Base-by-base conservation (phyloP, 371 early-diverging fungal genomes). In the Mucor racemosus region DNA sequence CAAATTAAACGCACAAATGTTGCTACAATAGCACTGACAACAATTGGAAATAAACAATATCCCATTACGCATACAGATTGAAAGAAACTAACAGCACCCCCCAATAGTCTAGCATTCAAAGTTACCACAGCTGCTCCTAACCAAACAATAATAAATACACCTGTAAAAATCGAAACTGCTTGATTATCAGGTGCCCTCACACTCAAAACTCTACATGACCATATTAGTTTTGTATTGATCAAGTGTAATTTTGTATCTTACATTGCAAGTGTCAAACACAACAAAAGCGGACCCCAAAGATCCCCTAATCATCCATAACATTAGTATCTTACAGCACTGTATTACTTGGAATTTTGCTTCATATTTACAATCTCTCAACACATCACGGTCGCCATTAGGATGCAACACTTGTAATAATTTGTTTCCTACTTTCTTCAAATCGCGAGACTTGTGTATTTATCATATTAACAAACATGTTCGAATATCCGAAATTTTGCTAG, bases 11-110 rank as follows among this genome's bases (percentile, higher is more conserved):
- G 73, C 1, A 91, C 78, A 72, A 94, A 84, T 8, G 89, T 77
- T 5, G 89, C 76, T 1, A 94, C 71, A 33, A 95, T 72, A 9
- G 94, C 88, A 13, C 90, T 91, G 26, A 92, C 75, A 0, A 92
- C 91, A 57, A 97, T 78, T 7, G 97, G 97, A 71, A 95, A 97
- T 58, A 97, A 75, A 79, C 97, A 97, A 78, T 97, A 97, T 4
- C 97, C 97, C 41, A 97, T 86, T 13, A 95, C 91, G 77, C 97
- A 97, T 9, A 97, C 94, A 65, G 90, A 91, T 73, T 97, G 97
- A 73, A 95, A 95, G 73, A 97, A 95, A 2, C 96, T 95, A 6
- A 93, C 94, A 71, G 88, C 85, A 13, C 97, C 97, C 33, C 98
- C 97, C 15, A 97, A 84, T 54, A 97, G 82, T 73, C 94, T 93